Base-by-base conservation (phyloP, 345 rosid genomes). In the Physaria fendleri region DNA sequence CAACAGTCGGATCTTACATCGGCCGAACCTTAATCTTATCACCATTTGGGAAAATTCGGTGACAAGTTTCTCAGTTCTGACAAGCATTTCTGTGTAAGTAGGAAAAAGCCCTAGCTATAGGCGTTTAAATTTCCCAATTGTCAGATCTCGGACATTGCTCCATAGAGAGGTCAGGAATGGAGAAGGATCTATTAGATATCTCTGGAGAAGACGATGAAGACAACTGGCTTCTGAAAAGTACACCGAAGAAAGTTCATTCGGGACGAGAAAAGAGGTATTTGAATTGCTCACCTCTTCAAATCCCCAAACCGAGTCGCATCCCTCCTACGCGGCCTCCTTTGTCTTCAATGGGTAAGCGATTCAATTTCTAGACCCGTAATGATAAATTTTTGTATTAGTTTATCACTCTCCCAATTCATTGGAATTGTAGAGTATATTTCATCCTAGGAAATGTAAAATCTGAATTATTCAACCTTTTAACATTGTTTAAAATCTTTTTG, bases 121-220 rank as follows among this genome's bases (percentile, higher is more conserved):
- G 41, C 27, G 20, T 33, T 15, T 5, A 6, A 28, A 15, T 50
- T 41, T 10, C 32, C 23, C 34, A 18, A 6, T 37, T 29, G 14
- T 14, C 67, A 54, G 73, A 69, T 69, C 73, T 69, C 35, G 13
- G 30, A n/a, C 27, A 38, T 30, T 58, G 39, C 46, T 41, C 3
- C 8, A 29, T 34, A 32, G 57, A 2, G 34, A 34, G 8, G 21
- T 34, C 2, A 45, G 52, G 55, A 42, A 87, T 90, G 97, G 91
- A 82, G 27, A 50, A 74, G 14, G 85, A 84, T 74, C 84, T 77
- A 24, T 64, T 83, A 33, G 94, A 90, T 77, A 79, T 90, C 42
- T 80, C 85, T 3, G 79, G 77, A 0, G 88, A 71, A 68, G 97
- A 90, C 56, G 97, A 90, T 41, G 87, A 76, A 59, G 66, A 61